A percentile compares a stretch with the other conserved stretches of the same genome.
These are phyloP conservation scores for Pythium oligandrum DNA, from an alignment of 352 stramenopile species.

Conservation along the genomic window DNA sequence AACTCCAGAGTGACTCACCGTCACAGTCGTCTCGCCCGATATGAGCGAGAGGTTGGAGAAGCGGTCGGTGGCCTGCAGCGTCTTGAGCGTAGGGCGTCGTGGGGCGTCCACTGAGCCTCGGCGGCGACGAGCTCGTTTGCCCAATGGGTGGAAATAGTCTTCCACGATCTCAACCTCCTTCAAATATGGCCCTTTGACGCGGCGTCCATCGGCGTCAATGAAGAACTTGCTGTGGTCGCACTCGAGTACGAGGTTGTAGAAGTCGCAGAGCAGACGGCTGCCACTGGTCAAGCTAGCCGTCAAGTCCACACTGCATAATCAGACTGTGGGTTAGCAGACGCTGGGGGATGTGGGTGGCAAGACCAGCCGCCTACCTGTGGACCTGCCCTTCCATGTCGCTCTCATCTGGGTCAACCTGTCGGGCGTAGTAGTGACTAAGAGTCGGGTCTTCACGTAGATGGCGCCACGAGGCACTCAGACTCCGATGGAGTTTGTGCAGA, in stretches of 20 bases:
- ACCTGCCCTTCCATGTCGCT: slow-evolving; percentile 12
- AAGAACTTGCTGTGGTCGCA: slow-evolving; percentile 65
- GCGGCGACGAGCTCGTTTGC: slow-evolving; percentile 13
- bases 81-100: not conserved
- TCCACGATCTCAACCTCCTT: slow-evolving; percentile 46
- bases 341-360: too few relatives aligned
- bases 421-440: slow-evolving; percentile 7
- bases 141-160: slow-evolving; percentile 44
- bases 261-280: slow-evolving; percentile 69
- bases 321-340: slow-evolving; percentile 2
- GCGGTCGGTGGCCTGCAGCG: slow-evolving; percentile 7
- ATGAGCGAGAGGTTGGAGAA: slow-evolving; percentile 23
- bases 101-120: slow-evolving; percentile 8
- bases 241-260: slow-evolving; percentile 79
- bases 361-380: too few relatives aligned
- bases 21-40: slow-evolving; percentile 17
- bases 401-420: slow-evolving; percentile 13
- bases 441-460: slow-evolving; percentile 10
- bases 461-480: slow-evolving; percentile 33
- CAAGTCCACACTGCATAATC: slow-evolving; percentile 4
- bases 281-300: slow-evolving; percentile 51
- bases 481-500: slow-evolving; percentile 48
- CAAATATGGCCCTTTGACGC: slow-evolving; percentile 49
- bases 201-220: slow-evolving; percentile 45
- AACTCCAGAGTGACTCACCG: slow-evolving; percentile 3